phyloP scores from a whole-genome alignment of 305 asterid genomes.

The Euphrasia arctica region DNA sequence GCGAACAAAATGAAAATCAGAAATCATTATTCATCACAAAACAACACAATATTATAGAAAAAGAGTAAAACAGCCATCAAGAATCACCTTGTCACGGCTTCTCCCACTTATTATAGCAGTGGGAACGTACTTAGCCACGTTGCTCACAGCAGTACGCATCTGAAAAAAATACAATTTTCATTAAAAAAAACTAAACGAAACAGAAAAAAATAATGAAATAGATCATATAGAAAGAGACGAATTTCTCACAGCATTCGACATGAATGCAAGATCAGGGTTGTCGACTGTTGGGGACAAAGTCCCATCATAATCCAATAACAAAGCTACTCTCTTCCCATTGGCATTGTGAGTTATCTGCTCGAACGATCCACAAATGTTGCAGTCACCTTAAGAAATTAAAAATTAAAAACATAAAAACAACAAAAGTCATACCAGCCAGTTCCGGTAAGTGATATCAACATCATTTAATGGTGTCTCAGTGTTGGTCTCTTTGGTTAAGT shows the following conservation, averaged over 20 bases:
- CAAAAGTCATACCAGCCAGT: slow-evolving; percentile 62
- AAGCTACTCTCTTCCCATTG: slow-evolving; percentile 65
- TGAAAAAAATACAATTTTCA: slow-evolving; percentile 31
- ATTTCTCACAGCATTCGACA: slow-evolving; percentile 71
- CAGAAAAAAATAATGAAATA: background rate
- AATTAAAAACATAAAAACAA: slow-evolving; percentile 1
- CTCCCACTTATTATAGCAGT: slow-evolving; percentile 96
- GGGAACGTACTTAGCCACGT: slow-evolving; percentile 69
- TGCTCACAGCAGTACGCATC: slow-evolving; percentile 86
- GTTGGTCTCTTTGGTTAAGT: slow-evolving; percentile 41
- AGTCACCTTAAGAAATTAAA: slow-evolving; percentile 7
- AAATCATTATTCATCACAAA: background rate
- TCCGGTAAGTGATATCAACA: slow-evolving; percentile 46
- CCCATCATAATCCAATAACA: slow-evolving; percentile 93
- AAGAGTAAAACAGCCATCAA: background rate
- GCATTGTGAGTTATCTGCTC: slow-evolving; percentile 65
- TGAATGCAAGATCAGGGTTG: slow-evolving; percentile 84
- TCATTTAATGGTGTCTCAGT: slow-evolving; percentile 47
- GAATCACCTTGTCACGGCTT: slow-evolving; percentile 91
- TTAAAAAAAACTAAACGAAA: background rate
- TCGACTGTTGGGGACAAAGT: slow-evolving; percentile 94
- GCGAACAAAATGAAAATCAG: slow-evolving; percentile 8
- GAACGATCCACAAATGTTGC: slow-evolving; percentile 37
- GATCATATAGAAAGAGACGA: background rate
- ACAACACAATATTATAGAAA: slow-evolving; percentile 5